Evolutionary conservation across 108 stramenopile species (phyloP).

Genomic region (Cylindrotheca closterium): DNA sequence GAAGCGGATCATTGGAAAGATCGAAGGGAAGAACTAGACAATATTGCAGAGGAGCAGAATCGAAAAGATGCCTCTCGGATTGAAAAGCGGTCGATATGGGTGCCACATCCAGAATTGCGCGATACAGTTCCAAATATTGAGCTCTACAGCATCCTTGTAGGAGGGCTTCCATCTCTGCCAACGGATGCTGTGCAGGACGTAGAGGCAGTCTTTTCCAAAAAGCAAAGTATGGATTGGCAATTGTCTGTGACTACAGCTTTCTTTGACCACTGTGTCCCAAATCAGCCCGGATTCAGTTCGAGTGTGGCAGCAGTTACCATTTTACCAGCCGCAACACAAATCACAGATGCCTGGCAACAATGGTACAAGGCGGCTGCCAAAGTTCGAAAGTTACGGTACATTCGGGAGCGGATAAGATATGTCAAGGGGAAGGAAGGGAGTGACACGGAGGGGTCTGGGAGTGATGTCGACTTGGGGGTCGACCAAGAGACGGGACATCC

Average conservation of each 20-base stretch:
- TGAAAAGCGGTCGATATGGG: constrained; percentile 67
- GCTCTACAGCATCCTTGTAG: constrained; percentile 81
- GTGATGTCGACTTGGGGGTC: constrained; percentile 2
- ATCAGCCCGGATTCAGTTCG: constrained; percentile 80
- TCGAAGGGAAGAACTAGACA: constrained; percentile 57
- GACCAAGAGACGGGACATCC: neutral
- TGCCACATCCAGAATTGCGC: constrained; percentile 78
- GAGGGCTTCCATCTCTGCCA: constrained; percentile 76
- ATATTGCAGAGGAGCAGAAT: constrained; percentile 5
- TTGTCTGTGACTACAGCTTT: constrained; percentile 73
- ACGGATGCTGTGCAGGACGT: constrained; percentile 35
- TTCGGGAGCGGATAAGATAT: constrained; percentile 40
- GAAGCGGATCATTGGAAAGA: constrained; percentile 76
- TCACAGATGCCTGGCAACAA: constrained; percentile 80
- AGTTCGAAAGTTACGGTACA: constrained; percentile 67
- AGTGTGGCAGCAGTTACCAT: constrained; percentile 88
- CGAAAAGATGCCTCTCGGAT: constrained; percentile 13
- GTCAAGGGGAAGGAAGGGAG: constrained; percentile 15
- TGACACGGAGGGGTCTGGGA: neutral
- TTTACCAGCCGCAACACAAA: constrained; percentile 61
- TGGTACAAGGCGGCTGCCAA: constrained; percentile 84
- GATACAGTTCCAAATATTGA: constrained; percentile 84
- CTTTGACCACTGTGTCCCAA: constrained; percentile 87
- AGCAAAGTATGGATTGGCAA: constrained; percentile 78
- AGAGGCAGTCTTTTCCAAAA: constrained; percentile 21